Evolutionary conservation across 1,284 basidiomycete species (phyloP), one percentile per base, ranked within the genome.

Genomic region (Sporisorium reilianum): DNA sequence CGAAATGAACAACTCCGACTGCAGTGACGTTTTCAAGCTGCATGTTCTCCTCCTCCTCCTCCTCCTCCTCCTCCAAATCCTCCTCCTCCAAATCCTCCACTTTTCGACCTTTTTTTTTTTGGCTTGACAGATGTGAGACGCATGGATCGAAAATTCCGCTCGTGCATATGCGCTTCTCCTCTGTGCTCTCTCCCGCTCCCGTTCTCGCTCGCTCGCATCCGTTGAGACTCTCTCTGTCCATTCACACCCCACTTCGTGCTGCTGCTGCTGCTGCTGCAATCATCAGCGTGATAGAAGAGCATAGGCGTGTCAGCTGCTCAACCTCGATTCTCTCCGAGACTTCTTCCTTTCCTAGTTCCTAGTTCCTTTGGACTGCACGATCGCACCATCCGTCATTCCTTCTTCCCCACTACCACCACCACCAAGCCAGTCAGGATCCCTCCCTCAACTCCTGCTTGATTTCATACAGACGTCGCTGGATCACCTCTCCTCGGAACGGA

Each of bases 91-190:
- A n/a, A n/a, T n/a, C n/a, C 53, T 55, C 53, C 53, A 55, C 53
- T 55, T 55, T 32, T 8, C 40, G 20, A 1, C 28, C 28, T 9
- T 30, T 30, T n/a, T 11, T 22, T 26, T 16, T 18, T 16, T 9
- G 25, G 38, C 38, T 41, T n/a, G n/a, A n/a, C n/a, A n/a, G n/a
- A n/a, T n/a, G n/a, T n/a, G n/a, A n/a, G n/a, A n/a, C 12, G 20
- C 40, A 28, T 11, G 34, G 23, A 46, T 46, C 45, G 2, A 6
- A 26, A 44, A 55, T 55, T 55, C 53, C 53, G 53, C 30, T 55
- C 12, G 53, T 55, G 53, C 53, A 55, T 51, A 41, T n/a, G 38
- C 38, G 38, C 36, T 41, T 18, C 25, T 20, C 48, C 52, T 49
- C 23, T 28, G 2, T n/a, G n/a, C n/a, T n/a, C n/a, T n/a, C n/a